Evolutionary conservation across 2,329 filamentous ascomycete genomes (phyloP), one percentile per base, ranked within the genome.

Genomic region (Exophiala aquamarina): DNA sequence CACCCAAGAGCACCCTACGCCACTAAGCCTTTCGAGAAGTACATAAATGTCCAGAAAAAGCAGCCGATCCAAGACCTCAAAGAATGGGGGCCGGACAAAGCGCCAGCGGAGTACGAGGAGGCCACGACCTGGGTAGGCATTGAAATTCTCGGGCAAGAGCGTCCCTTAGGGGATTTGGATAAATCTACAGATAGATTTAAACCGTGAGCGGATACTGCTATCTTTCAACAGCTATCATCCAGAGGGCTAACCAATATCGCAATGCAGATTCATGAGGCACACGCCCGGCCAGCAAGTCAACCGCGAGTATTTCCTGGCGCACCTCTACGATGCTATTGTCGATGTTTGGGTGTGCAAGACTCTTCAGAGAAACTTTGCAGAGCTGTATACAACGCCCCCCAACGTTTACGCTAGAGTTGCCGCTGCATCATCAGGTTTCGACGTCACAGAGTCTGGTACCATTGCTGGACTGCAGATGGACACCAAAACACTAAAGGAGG

Each of bases 81-180:
- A 20, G 35, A 37, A 13, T 20, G 15, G 7, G 35, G 23, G 23
- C 4, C n/a, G 15, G n/a, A 8, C 7, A 21, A 17, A 37, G 8
- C 18, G 18, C n/a, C 10, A 37, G 20, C 14, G 9, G n/a, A n/a
- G 6, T 55, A 55, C 21, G 19, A 35, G 5, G 49, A 55, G 39
- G 52, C 52, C 8, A 17, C 33, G 6, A 73, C 66, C 3, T 79
- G 77, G 75, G 66, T 78, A 43, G 75, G 74, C 0, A 62, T 86
- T 49, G 70, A 77, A 55, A 67, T 65, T 40, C 69, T 85, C 26
- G 83, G 83, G 5, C 71, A 73, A 49, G 59, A 72, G 37, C 68
- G 65, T 32, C 63, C 60, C 47, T 74, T 69, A 68, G 60, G 71
- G 33, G 50, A 64, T 17, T 66, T 66, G 29, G 60, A 66, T 37